Conservation (phyloP, 176 grass and related monocot genomes). For the Aegilops speltoides region DNA sequence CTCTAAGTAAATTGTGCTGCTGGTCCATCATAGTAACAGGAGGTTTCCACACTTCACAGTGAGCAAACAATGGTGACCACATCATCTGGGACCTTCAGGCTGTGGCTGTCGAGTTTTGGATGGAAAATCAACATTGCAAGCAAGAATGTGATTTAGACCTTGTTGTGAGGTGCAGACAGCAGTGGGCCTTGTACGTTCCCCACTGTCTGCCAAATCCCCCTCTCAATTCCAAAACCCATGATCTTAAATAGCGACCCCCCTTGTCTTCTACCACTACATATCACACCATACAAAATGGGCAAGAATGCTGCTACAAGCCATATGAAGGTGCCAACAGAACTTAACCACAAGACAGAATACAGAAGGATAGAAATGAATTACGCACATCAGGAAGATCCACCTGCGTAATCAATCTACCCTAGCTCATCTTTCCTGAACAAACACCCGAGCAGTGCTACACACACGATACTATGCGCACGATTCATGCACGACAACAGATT, state of each 20-base stretch:
- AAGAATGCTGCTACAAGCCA: neutral
- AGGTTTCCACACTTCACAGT: conserved; percentile 14
- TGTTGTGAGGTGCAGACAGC: conserved; percentile 32
- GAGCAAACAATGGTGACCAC: conserved; percentile 17
- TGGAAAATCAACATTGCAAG: conserved; percentile 16
- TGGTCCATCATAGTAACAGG: conserved; percentile 38
- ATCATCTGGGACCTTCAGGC: neutral
- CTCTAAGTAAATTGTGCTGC: neutral
- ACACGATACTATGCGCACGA: too few species aligned
- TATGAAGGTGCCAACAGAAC: neutral
- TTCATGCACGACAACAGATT: too few species aligned
- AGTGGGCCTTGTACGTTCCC: conserved; percentile 31
- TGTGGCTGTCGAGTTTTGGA: conserved; percentile 19
- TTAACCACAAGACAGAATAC: neutral
- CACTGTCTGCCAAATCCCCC: conserved; percentile 24
- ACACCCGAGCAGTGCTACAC: too few species aligned
- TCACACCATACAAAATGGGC: neutral
- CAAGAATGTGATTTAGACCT: conserved; percentile 11
- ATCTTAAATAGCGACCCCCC: neutral
- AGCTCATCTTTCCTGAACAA: neutral
- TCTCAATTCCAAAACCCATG: conserved; percentile 13
- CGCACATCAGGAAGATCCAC: neutral
- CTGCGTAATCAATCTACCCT: neutral
- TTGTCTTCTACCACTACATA: neutral
- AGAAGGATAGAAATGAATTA: neutral